A percentile compares a stretch with the other conserved stretches of the same genome.
Evolutionary conservation across 768 basidiomycete genomes (phyloP).

Genomic region (Kwoniella dejecticola): DNA sequence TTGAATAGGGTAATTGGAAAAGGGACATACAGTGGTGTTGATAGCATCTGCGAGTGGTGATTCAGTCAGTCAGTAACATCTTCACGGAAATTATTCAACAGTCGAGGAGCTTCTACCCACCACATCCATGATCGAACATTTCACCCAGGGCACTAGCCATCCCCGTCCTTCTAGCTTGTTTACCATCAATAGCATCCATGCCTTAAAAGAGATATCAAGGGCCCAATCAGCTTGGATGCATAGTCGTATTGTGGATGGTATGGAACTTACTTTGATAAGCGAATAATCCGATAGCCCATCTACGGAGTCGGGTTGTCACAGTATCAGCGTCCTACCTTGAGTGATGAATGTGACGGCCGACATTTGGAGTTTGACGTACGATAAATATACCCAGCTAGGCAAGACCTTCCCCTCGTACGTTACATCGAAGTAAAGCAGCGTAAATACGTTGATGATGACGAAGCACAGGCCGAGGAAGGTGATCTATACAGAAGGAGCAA

Average conservation of each 20-base stretch:
- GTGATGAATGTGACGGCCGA: background rate
- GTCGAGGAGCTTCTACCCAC: conserved; percentile 26
- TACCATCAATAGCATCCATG: conserved; percentile 58
- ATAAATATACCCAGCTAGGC: conserved; percentile 87
- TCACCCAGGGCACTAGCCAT: conserved; percentile 98
- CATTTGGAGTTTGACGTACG: conserved; percentile 60
- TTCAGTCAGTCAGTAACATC: background rate
- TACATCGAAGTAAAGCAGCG: conserved; percentile 82
- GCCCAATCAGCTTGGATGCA: background rate
- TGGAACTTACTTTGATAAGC: conserved; percentile 75
- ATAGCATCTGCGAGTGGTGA: conserved; percentile 65
- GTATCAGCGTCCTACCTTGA: too few species aligned
- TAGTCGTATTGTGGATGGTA: too few species aligned
- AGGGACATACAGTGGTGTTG: conserved; percentile 84
- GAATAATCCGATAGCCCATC: conserved; percentile 87
- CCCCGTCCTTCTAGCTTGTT: conserved; percentile 91
- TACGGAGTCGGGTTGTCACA: conserved; percentile 48
- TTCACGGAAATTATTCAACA: background rate
- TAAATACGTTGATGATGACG: conserved; percentile 79
- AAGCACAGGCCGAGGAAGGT: conserved; percentile 80
- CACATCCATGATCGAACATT: conserved; percentile 91
- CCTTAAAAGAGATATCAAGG: conserved; percentile 5
- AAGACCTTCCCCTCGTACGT: conserved; percentile 50
- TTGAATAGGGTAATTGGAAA: too few species aligned
- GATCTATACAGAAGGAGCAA: conserved; percentile 64